phyloP scores from a whole-genome alignment of 176 grass and related monocot species.

The Oryza brachyantha region DNA sequence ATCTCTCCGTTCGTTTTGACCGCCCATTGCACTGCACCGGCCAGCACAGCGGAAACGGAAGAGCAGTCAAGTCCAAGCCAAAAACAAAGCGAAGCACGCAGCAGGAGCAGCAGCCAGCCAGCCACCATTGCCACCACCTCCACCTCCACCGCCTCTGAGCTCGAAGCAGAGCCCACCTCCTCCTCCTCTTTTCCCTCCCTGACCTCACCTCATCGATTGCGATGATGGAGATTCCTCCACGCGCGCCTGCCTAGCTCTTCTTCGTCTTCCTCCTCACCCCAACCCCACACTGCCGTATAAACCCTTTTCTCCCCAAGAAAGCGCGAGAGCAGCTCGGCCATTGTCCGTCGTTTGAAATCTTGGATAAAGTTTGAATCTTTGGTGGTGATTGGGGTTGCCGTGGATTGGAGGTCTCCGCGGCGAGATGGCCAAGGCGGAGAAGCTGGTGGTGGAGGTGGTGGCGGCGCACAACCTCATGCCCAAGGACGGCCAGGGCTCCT shows the following conservation, averaged over 20 bases:
- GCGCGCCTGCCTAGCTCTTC: slow-evolving; percentile 32
- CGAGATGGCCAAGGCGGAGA: slow-evolving; percentile 71
- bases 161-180: slow-evolving; percentile 15
- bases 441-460: slow-evolving; percentile 90
- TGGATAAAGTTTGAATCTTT: neutral
- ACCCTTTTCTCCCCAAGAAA: slow-evolving; percentile 1
- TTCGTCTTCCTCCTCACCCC: neutral
- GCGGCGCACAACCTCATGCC: slow-evolving; percentile 96
- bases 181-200: neutral
- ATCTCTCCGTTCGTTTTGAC: neutral
- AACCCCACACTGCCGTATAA: neutral
- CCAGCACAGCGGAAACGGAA: neutral
- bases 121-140: slow-evolving; percentile 3
- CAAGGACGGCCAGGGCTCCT: slow-evolving; percentile 89
- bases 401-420: neutral
- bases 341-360: neutral
- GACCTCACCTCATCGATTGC: slow-evolving; percentile 36
- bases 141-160: neutral
- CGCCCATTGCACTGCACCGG: neutral
- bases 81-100: slow-evolving; percentile 6
- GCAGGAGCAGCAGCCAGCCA: neutral
- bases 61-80: neutral
- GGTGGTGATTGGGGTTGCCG: no score
- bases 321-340: neutral
- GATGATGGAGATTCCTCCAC: slow-evolving; percentile 54